Base-by-base conservation (phyloP, 805 yeast genomes). In the Pichia sporocuriosa region DNA sequence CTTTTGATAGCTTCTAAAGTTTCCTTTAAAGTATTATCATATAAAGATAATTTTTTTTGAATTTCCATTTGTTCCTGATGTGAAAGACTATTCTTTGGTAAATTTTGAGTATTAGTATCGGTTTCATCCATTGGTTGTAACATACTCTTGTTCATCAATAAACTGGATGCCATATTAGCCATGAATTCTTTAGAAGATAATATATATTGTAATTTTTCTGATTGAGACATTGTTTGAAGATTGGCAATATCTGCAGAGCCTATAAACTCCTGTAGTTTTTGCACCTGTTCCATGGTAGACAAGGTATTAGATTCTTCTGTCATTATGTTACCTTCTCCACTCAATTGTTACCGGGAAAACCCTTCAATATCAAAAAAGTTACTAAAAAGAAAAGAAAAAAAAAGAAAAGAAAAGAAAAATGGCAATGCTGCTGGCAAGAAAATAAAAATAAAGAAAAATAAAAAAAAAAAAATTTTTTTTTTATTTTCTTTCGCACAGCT, bases 11-110 rank as follows among this genome's bases (percentile, higher is more conserved):
- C 51, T 32, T 43, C 35, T 11, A 52, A 22, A 7, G 54, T 49
- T 17, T 44, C 47, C 39, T 47, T 52, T 23, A 52, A 28, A 2
- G 55, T 49, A 26, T 47, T 40, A 29, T 50, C 55, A 29, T 53
- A 53, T 4, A 46, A 17, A 11, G 49, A 48, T 19, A 52, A 24
- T 32, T 44, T 52, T 22, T 44, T 42, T 19, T 51, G 52, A 10
- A 51, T 42, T 27, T 52, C 46, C n/a, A 36, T 16, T 26, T 44
- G 40, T 15, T 42, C 36, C 40, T 47, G 35, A 25, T 39, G 32
- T 7, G 51, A 42, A 28, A 46, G 41, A 16, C 28, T 15, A 5
- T 19, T 31, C n/a, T 21, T 17, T 7, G 15, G 7, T 17, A 29
- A 30, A n/a, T 16, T 6, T 26, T 35, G 10, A 9, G 11, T 13